Conservation (phyloP, 768 basidiomycete species). For the Gelatoporia subvermispora region DNA sequence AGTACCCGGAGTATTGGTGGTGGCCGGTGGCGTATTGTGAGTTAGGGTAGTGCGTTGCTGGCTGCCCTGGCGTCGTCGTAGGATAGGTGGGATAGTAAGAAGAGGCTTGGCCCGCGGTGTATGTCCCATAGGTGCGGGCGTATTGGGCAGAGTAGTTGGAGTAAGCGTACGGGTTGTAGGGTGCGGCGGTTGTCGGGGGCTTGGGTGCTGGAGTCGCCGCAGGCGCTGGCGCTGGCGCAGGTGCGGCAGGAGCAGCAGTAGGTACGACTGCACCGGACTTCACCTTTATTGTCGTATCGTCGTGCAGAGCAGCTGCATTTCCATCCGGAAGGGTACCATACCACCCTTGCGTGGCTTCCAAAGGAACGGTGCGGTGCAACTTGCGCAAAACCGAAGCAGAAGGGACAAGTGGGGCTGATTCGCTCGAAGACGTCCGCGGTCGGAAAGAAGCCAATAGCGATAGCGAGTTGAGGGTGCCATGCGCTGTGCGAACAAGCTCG, state of each 20-base stretch:
- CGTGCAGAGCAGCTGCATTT: constrained; percentile 57
- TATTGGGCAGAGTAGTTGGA: constrained; percentile 26
- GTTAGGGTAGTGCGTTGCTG: constrained; percentile 31
- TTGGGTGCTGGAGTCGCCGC: constrained; percentile 25
- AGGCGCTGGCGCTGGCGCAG: constrained; percentile 19
- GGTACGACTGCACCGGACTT: constrained; percentile 27
- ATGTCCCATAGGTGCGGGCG: constrained; percentile 34
- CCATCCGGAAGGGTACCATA: constrained; percentile 63
- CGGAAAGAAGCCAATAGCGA: constrained; percentile 64
- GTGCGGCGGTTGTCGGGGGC: constrained; percentile 24
- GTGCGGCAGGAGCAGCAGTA: constrained; percentile 27
- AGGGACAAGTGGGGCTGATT: constrained; percentile 49
- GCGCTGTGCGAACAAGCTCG: constrained; percentile 40
- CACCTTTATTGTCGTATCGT: constrained; percentile 71
- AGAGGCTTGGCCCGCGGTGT: constrained; percentile 33
- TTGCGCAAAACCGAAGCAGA: constrained; percentile 60
- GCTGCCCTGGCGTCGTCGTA: constrained; percentile 22
- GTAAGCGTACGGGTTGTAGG: constrained; percentile 20
- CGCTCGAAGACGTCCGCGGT: constrained; percentile 47
- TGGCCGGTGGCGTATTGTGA: constrained; percentile 33
- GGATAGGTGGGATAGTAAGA: constrained; percentile 28
- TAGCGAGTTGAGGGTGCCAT: constrained; percentile 68
- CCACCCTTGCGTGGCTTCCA: constrained; percentile 62
- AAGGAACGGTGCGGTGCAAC: constrained; percentile 65
- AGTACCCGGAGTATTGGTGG: constrained; percentile 35